These are phyloP conservation scores for Monilinia aucupariae DNA, from an alignment of 2,329 filamentous ascomycete species.

Conservation along the genomic window DNA sequence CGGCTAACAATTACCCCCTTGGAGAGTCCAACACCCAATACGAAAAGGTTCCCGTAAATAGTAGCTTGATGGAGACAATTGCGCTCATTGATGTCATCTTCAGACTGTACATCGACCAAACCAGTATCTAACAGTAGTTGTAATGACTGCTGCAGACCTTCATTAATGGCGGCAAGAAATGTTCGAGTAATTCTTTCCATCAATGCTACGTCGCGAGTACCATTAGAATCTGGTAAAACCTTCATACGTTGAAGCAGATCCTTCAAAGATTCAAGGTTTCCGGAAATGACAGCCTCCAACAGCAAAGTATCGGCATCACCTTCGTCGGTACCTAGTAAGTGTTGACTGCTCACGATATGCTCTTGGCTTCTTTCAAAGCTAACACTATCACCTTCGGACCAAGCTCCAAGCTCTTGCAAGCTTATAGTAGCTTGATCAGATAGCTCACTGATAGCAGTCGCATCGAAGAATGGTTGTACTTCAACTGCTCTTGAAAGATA, in stretches of 20 bases:
- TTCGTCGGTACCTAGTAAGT: constrained; percentile 70
- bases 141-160: constrained; percentile 72
- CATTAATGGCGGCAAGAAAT: constrained; percentile 83
- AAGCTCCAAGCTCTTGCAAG: constrained; percentile 86
- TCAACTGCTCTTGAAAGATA: constrained; percentile 95
- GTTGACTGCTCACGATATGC: constrained; percentile 61
- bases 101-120: constrained; percentile 82
- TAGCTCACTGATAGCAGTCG: constrained; percentile 90
- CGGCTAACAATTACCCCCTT: constrained; percentile 70
- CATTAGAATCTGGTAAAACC: constrained; percentile 48
- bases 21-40: constrained; percentile 70
- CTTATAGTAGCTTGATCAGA: constrained; percentile 98
- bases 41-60: constrained; percentile 79
- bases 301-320: constrained; percentile 85
- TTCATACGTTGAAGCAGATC: constrained; percentile 76
- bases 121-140: constrained; percentile 72
- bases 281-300: constrained; percentile 77
- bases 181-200: constrained; percentile 79
- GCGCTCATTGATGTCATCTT: constrained; percentile 95
- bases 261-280: constrained; percentile 69
- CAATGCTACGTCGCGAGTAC: constrained; percentile 52
- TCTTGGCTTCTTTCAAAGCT: constrained; percentile 61
- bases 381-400: constrained; percentile 94
- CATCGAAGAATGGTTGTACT: constrained; percentile 97
- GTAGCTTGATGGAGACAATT: constrained; percentile 96